Evolutionary conservation across 2,329 filamentous ascomycete genomes (phyloP).

Genomic region (Fusarium ramigenum): DNA sequence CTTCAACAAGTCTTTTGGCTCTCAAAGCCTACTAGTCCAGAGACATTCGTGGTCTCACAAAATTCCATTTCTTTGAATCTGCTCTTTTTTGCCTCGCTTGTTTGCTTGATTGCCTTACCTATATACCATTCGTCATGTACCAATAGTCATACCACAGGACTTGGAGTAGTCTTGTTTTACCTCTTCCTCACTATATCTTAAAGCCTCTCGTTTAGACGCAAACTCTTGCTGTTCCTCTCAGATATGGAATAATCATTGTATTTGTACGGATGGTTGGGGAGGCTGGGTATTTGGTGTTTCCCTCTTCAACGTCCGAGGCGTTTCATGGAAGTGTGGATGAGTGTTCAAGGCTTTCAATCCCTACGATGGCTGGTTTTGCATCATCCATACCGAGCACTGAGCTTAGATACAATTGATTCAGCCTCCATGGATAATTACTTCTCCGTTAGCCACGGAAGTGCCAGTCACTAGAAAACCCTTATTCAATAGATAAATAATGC

Average conservation of each 20-base stretch:
- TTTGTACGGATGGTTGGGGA: slow-evolving; percentile 14
- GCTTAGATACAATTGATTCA: slow-evolving; percentile 8
- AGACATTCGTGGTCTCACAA: neutral
- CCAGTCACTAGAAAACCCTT: neutral
- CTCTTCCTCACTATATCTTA: neutral
- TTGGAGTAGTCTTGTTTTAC: slow-evolving; percentile 13
- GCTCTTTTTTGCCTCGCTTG: neutral
- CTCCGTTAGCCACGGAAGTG: neutral
- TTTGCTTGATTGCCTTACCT: neutral
- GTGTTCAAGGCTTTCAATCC: neutral
- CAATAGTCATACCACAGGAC: slow-evolving; percentile 30
- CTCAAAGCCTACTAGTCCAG: neutral
- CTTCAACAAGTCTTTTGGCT: neutral
- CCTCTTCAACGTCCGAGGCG: slow-evolving; percentile 9
- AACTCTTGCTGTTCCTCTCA: slow-evolving; percentile 7
- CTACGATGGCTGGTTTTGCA: neutral
- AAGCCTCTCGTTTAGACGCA: slow-evolving; percentile 12
- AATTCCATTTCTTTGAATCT: neutral
- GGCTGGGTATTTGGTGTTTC: slow-evolving; percentile 5
- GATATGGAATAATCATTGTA: slow-evolving; percentile 25
- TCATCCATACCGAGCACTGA: neutral
- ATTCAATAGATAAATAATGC: slow-evolving; percentile 18
- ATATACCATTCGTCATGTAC: slow-evolving; percentile 40
- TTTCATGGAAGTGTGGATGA: neutral
- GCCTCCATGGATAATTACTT: neutral